Evolutionary conservation across 495 filamentous ascomycete species (phyloP).

Genomic region (Xylaria nigripes): DNA sequence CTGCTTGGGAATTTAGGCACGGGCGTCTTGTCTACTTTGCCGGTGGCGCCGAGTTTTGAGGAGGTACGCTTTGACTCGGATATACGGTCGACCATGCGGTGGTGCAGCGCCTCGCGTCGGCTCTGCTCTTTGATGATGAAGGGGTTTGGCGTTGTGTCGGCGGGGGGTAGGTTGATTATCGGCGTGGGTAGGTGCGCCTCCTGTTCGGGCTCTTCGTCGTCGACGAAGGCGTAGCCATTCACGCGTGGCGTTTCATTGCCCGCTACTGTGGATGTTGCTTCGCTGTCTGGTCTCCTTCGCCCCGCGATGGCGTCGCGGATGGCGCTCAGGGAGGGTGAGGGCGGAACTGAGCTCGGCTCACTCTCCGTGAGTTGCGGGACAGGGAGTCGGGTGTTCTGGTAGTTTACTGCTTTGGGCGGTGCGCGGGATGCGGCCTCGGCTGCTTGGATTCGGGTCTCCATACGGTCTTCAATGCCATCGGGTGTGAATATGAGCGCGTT

Average conservation of each 20-base stretch:
- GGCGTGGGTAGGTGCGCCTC: constrained; percentile 25
- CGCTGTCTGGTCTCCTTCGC: constrained; percentile 52
- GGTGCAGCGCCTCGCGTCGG: constrained; percentile 73
- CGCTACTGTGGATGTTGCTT: constrained; percentile 46
- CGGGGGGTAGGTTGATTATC: constrained; percentile 46
- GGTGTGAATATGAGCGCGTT: constrained; percentile 89
- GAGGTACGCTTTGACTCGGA: constrained; percentile 59
- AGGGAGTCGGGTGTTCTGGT: constrained; percentile 74
- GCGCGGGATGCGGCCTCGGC: constrained; percentile 65
- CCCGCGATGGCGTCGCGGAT: constrained; percentile 83
- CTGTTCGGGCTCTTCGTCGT: constrained; percentile 55
- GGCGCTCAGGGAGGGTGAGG: constrained; percentile 76
- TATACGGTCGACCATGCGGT: constrained; percentile 83
- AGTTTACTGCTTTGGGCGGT: constrained; percentile 66
- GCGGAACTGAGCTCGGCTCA: constrained; percentile 39
- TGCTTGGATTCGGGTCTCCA: constrained; percentile 57
- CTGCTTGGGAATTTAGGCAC: constrained; percentile 73
- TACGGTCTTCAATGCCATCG: constrained; percentile 53
- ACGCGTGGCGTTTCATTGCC: constrained; percentile 75
- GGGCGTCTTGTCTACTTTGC: constrained; percentile 49
- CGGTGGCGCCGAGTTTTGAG: constrained; percentile 40
- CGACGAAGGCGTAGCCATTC: constrained; percentile 89
- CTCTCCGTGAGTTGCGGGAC: constrained; percentile 23
- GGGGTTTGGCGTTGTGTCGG: constrained; percentile 62
- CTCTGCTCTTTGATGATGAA: constrained; percentile 73